These are phyloP conservation scores for Blastobotrys buckinghamii DNA, from an alignment of 1,139 yeast genomes.

Conservation along the genomic window DNA sequence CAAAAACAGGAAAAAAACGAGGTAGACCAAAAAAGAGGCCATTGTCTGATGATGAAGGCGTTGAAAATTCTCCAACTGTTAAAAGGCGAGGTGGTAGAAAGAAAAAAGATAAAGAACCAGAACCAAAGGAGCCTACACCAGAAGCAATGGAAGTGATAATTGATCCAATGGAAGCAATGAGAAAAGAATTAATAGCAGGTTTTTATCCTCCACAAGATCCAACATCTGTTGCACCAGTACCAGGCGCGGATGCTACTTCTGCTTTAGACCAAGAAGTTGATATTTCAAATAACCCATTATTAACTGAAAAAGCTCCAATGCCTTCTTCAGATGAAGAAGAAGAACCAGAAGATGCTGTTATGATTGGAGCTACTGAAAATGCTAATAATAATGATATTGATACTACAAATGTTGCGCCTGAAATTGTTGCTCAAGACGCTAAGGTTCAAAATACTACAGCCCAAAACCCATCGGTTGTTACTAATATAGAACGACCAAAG, in stretches of 20 bases:
- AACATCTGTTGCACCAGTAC: not conserved
- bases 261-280: not conserved
- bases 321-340: too few relatives aligned
- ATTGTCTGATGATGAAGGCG: slow-evolving; percentile 6
- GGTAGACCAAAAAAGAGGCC: slow-evolving; percentile 31
- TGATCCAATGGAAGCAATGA: not conserved
- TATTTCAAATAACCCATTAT: not conserved
- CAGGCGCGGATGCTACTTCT: not conserved
- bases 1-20: slow-evolving; percentile 21
- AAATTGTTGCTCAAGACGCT: not conserved
- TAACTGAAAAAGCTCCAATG: not conserved
- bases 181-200: not conserved
- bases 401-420: not conserved
- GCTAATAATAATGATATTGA: too few relatives aligned
- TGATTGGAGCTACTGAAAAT: not conserved
- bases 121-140: not conserved
- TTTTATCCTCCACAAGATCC: not conserved
- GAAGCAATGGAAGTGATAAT: not conserved
- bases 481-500: slow-evolving; percentile 1
- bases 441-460: too few relatives aligned
- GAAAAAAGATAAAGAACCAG: not conserved
- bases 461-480: too few relatives aligned
- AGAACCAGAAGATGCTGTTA: not conserved
- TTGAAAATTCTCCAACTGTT: slow-evolving; percentile 1
- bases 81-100: slow-evolving; percentile 11